Percentiles rank a stretch among this genome's conserved stretches.
Evolutionary conservation across 2,329 filamentous ascomycete species (phyloP).

Genomic region (Xylariaceae sp.): DNA sequence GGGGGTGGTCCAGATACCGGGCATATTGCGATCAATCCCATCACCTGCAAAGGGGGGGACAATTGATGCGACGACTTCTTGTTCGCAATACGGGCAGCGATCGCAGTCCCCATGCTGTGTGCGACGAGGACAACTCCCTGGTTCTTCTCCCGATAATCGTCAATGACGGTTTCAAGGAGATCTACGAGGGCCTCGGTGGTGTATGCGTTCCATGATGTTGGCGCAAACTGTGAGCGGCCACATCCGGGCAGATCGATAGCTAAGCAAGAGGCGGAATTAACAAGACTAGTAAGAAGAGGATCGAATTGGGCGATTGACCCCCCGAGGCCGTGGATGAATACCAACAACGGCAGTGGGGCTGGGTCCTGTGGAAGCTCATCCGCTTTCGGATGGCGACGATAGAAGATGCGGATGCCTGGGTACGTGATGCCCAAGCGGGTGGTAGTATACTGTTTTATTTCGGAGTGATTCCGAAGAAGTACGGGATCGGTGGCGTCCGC

Average conservation of each 20-base stretch:
- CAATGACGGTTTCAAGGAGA: slow-evolving; percentile 74
- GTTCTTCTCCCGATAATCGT: slow-evolving; percentile 68
- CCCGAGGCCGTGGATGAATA: slow-evolving; percentile 93
- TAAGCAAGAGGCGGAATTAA: slow-evolving; percentile 81
- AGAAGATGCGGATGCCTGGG: slow-evolving; percentile 78
- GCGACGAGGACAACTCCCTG: slow-evolving; percentile 81
- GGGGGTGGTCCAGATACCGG: slow-evolving; percentile 69
- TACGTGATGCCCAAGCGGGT: slow-evolving; percentile 66
- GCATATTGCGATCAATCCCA: slow-evolving; percentile 80
- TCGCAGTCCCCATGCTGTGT: slow-evolving; percentile 87
- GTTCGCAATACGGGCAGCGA: slow-evolving; percentile 71
- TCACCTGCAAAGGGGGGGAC: slow-evolving; percentile 64
- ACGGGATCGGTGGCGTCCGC: slow-evolving; percentile 69
- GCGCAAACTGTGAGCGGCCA: slow-evolving; percentile 75
- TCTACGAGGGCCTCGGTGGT: slow-evolving; percentile 73
- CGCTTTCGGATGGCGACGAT: slow-evolving; percentile 78
- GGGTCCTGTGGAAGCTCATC: slow-evolving; percentile 76
- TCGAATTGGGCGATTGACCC: slow-evolving; percentile 89
- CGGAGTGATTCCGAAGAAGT: slow-evolving; percentile 78
- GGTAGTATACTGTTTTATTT: slow-evolving; percentile 73
- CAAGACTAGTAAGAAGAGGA: slow-evolving; percentile 76
- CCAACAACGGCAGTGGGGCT: slow-evolving; percentile 76
- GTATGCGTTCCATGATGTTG: slow-evolving; percentile 76
- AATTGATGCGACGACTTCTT: slow-evolving; percentile 49
- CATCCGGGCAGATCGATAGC: slow-evolving; percentile 91